Evolutionary conservation across 73 alveolate genomes (phyloP).

Genomic region (Uronychia binucleata): DNA sequence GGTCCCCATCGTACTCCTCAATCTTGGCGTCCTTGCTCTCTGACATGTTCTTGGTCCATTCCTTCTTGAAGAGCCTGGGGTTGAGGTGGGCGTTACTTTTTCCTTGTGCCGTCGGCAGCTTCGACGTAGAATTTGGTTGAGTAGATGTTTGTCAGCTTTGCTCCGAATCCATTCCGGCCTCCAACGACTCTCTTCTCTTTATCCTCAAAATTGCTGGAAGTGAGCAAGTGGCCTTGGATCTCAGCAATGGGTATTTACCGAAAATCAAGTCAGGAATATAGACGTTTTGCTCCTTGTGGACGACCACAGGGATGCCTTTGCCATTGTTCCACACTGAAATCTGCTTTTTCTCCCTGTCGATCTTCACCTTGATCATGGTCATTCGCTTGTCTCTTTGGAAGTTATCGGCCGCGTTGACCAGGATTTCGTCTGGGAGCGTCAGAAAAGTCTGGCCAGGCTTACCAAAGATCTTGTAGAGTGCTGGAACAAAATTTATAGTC

Average conservation of each 20-base stretch:
- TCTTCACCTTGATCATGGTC: slow-evolving; percentile 87
- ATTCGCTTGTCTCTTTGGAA: slow-evolving; percentile 89
- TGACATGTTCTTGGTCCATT: slow-evolving; percentile 82
- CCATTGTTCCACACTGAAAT: slow-evolving; percentile 95
- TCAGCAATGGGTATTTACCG: slow-evolving; percentile 12
- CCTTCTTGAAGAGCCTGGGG: slow-evolving; percentile 74
- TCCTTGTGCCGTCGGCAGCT: slow-evolving; percentile 82
- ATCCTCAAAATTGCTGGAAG: slow-evolving; percentile 98
- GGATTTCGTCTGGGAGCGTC: slow-evolving; percentile 95
- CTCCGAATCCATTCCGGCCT: slow-evolving; percentile 99
- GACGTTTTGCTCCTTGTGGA: slow-evolving; percentile 92
- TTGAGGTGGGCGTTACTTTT: no score
- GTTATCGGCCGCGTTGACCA: slow-evolving; percentile 99
- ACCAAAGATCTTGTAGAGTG: slow-evolving; percentile 98
- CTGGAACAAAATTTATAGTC: slow-evolving; percentile 93
- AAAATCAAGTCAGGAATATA: slow-evolving; percentile 97
- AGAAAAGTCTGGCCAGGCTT: not conserved
- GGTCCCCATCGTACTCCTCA: slow-evolving; percentile 70
- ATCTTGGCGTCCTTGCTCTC: slow-evolving; percentile 66
- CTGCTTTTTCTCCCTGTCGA: slow-evolving; percentile 74
- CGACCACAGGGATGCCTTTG: slow-evolving; percentile 90
- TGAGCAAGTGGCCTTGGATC: slow-evolving; percentile 97
- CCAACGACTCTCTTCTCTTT: slow-evolving; percentile 97
- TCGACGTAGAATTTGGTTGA: slow-evolving; percentile 93
- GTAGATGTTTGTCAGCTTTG: slow-evolving; percentile 98